Evolutionary conservation across 2,329 filamentous ascomycete genomes (phyloP).

Genomic region (Alternaria conjuncta): DNA sequence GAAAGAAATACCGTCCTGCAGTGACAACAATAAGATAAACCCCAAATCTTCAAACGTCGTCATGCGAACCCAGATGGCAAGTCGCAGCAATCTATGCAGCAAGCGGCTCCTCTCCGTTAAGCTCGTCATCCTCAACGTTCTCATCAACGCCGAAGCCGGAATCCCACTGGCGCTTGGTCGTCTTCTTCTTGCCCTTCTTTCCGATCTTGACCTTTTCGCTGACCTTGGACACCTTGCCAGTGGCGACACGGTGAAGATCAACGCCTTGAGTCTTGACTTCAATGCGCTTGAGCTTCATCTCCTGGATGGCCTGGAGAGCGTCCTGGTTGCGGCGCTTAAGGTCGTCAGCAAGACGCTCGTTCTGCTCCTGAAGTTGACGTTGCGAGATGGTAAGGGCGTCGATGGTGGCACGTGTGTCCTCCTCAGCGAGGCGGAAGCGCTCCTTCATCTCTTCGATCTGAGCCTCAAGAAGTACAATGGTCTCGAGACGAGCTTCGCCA

Average conservation of each 20-base stretch:
- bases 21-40: not conserved
- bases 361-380: constrained; percentile 37
- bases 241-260: constrained; percentile 35
- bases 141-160: constrained; percentile 43
- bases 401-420: constrained; percentile 41
- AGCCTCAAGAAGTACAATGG: constrained; percentile 39
- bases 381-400: constrained; percentile 37
- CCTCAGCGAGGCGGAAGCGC: constrained; percentile 33
- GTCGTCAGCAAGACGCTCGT: constrained; percentile 35
- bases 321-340: constrained; percentile 38
- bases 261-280: constrained; percentile 34
- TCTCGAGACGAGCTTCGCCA: constrained; percentile 41
- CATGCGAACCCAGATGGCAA: not conserved
- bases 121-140: constrained; percentile 21
- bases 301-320: constrained; percentile 37
- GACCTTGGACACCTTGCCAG: constrained; percentile 39
- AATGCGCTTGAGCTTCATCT: constrained; percentile 43
- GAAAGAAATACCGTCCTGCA: not conserved
- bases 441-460: constrained; percentile 44
- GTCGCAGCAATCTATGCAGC: constrained; percentile 17
- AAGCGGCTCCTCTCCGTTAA: constrained; percentile 20
- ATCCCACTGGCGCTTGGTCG: constrained; percentile 39
- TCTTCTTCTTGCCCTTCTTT: constrained; percentile 41
- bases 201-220: constrained; percentile 41
- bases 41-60: not conserved